Percentiles rank a stretch among this genome's conserved stretches.
Conservation (phyloP, 305 asterid genomes). For the Galium porrigens region DNA sequence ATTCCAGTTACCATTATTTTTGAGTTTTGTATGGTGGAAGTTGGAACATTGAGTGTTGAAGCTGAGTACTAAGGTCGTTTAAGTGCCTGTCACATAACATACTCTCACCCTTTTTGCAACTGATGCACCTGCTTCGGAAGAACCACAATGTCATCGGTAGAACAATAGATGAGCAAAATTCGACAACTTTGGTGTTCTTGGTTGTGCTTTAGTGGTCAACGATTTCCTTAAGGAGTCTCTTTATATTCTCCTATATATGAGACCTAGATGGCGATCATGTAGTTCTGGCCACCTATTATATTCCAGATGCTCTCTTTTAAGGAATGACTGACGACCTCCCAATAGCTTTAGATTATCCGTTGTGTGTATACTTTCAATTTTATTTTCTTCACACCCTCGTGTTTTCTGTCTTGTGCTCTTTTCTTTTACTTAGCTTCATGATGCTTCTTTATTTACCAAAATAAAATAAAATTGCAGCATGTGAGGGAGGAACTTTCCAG, state of each 20-base stretch:
- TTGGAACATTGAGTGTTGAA: neutral
- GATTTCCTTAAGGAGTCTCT: neutral
- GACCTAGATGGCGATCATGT: neutral
- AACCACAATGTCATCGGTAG: neutral
- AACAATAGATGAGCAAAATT: neutral
- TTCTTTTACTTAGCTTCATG: neutral
- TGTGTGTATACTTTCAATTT: neutral
- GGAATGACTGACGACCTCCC: neutral
- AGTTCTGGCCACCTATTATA: neutral
- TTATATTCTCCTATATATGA: neutral
- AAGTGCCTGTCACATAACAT: neutral
- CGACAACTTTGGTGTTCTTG: neutral
- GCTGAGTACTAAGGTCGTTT: neutral
- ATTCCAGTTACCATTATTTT: neutral
- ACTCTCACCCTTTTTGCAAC: neutral
- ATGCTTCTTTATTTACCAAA: conserved; percentile 13
- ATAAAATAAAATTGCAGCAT: conserved; percentile 37
- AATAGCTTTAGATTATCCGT: neutral
- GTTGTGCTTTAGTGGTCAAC: neutral
- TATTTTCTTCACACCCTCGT: neutral
- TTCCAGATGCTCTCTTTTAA: neutral
- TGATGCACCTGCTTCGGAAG: neutral
- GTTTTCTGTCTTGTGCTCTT: neutral
- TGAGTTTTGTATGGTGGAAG: neutral
- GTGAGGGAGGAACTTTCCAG: conserved; percentile 72